Percentiles rank a stretch among this genome's conserved stretches.
phyloP scores from a whole-genome alignment of 306 rosid genomes.

The Acmispon strigosus region DNA sequence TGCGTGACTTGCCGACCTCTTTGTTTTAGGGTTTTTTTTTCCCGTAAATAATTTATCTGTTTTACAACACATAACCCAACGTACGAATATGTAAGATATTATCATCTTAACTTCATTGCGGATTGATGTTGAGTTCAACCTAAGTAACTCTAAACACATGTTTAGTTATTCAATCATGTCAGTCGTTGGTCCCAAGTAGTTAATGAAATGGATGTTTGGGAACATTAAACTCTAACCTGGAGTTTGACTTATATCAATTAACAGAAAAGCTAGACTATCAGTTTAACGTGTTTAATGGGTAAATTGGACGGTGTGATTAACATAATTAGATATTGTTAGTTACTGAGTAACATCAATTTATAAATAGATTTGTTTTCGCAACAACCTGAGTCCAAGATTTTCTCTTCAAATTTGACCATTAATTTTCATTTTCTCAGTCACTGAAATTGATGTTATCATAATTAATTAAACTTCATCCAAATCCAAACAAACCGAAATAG shows the following conservation, averaged over 20 bases:
- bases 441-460: not conserved
- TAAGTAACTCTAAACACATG: too few relatives aligned
- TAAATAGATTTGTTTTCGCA: not conserved
- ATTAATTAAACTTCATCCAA: not conserved
- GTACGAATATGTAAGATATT: too few relatives aligned
- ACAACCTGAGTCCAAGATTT: not conserved
- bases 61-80: too few relatives aligned
- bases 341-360: not conserved
- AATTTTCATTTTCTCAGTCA: not conserved
- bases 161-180: not conserved
- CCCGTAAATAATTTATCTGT: too few relatives aligned
- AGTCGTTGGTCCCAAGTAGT: not conserved
- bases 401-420: not conserved
- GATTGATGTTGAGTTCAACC: too few relatives aligned
- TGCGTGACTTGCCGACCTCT: too few relatives aligned
- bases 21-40: too few relatives aligned
- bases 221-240: too few relatives aligned
- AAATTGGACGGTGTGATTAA: not conserved
- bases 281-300: not conserved
- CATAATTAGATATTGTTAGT: not conserved
- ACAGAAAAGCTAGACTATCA: not conserved
- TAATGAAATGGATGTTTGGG: not conserved
- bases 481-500: not conserved
- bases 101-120: too few relatives aligned
- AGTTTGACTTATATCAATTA: too few relatives aligned